Conservation (phyloP, 306 rosid genomes). For the Sicyos edulis region DNA sequence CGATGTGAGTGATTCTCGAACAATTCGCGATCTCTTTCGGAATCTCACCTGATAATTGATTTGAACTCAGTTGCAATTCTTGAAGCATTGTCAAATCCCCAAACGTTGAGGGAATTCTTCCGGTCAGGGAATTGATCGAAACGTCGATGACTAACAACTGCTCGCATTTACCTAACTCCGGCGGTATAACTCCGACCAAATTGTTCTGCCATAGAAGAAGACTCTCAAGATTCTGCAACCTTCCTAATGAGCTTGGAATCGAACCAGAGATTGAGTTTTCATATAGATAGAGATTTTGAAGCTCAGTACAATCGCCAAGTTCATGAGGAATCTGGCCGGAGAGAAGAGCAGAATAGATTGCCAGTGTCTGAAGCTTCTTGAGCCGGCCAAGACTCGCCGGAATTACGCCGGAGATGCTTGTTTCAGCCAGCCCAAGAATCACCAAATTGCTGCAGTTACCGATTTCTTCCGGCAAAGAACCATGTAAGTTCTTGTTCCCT, state of each 20-base stretch:
- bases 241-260: slow-evolving; percentile 60
- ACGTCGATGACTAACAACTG: slow-evolving; percentile 54
- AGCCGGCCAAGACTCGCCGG: slow-evolving; percentile 56
- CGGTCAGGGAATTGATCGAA: slow-evolving; percentile 63
- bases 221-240: slow-evolving; percentile 45
- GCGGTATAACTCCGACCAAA: slow-evolving; percentile 66
- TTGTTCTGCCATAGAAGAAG: slow-evolving; percentile 78
- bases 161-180: slow-evolving; percentile 60
- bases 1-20: slow-evolving; percentile 46
- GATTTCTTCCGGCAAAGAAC: slow-evolving; percentile 57
- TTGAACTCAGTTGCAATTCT: slow-evolving; percentile 64
- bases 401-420: slow-evolving; percentile 64
- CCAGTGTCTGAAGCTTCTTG: slow-evolving; percentile 62
- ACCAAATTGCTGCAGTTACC: slow-evolving; percentile 62
- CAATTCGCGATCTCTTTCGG: slow-evolving; percentile 69
- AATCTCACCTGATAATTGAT: slow-evolving; percentile 75
- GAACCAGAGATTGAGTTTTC: slow-evolving; percentile 74
- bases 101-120: slow-evolving; percentile 57
- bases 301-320: slow-evolving; percentile 59
- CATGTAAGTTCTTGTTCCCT: slow-evolving; percentile 78
- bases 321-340: slow-evolving; percentile 71
- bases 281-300: slow-evolving; percentile 57
- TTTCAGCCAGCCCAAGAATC: slow-evolving; percentile 75
- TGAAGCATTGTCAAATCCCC: slow-evolving; percentile 55
- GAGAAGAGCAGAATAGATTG: slow-evolving; percentile 66